Percentiles rank a stretch among this genome's conserved stretches.
These are phyloP conservation scores for Diaporthe longicolla DNA, from an alignment of 2,329 filamentous ascomycete species.

Conservation along the genomic window DNA sequence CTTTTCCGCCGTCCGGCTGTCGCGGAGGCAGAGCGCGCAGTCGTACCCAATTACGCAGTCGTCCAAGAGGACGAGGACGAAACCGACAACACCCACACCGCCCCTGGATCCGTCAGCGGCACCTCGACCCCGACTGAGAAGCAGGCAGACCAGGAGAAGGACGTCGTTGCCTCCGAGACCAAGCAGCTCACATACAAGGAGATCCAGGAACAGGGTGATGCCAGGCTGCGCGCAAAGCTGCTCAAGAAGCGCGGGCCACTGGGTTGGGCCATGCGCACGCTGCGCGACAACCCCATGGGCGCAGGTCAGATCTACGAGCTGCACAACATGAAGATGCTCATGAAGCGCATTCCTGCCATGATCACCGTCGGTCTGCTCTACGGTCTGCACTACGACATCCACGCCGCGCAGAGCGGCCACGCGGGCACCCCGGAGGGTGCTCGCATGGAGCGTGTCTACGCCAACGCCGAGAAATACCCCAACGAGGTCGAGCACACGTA, in stretches of 20 bases:
- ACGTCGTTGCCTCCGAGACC: slow-evolving; percentile 61
- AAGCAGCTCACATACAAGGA: slow-evolving; percentile 72
- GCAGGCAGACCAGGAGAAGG: slow-evolving; percentile 58
- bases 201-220: slow-evolving; percentile 69
- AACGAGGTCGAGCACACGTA: slow-evolving; percentile 80
- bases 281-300: slow-evolving; percentile 81
- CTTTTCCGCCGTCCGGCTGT: slow-evolving; percentile 73
- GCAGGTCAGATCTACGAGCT: slow-evolving; percentile 81
- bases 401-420: slow-evolving; percentile 80
- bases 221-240: slow-evolving; percentile 74
- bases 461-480: slow-evolving; percentile 73
- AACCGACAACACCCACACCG: slow-evolving; percentile 44
- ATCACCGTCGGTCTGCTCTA: slow-evolving; percentile 76
- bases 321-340: slow-evolving; percentile 75
- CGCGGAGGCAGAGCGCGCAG: slow-evolving; percentile 66
- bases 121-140: slow-evolving; percentile 46
- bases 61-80: slow-evolving; percentile 75
- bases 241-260: slow-evolving; percentile 74
- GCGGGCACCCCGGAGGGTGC: slow-evolving; percentile 79
- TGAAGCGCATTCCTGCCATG: slow-evolving; percentile 78
- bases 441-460: slow-evolving; percentile 79
- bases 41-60: slow-evolving; percentile 83
- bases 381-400: slow-evolving; percentile 86
- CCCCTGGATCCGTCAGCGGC: slow-evolving; percentile 43
- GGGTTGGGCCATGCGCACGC: slow-evolving; percentile 86